phyloP scores from a whole-genome alignment of 2,329 filamentous ascomycete species.

The Pseudocercospora cruenta region DNA sequence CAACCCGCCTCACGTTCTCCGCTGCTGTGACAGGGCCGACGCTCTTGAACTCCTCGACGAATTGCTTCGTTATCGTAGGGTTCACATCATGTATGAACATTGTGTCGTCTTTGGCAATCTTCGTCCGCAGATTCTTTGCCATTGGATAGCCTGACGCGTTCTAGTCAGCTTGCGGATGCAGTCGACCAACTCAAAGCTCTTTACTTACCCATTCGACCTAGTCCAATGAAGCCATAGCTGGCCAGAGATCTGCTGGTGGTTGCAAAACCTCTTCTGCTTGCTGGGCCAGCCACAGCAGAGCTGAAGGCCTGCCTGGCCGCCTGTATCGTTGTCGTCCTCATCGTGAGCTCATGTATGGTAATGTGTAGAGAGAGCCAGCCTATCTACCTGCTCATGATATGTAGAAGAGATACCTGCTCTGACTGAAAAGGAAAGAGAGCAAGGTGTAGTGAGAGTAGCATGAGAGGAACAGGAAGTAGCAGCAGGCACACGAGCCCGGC shows the following conservation, averaged over 20 bases:
- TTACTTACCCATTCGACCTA: conserved; percentile 54
- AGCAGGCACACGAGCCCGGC: conserved; percentile 11
- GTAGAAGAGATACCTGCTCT: not conserved
- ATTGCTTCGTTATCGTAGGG: conserved; percentile 57
- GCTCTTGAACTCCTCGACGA: conserved; percentile 57
- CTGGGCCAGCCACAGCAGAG: conserved; percentile 26
- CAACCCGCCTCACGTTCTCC: conserved; percentile 62
- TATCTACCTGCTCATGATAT: not conserved
- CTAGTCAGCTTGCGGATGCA: conserved; percentile 18
- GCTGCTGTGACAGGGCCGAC: conserved; percentile 55
- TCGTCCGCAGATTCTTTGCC: conserved; percentile 71
- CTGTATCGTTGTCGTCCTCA: conserved; percentile 22
- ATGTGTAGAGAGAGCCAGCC: not conserved
- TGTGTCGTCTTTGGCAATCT: conserved; percentile 65
- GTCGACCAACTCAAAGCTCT: not conserved
- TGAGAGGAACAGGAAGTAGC: conserved; percentile 12
- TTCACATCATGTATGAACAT: conserved; percentile 70
- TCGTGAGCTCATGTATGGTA: conserved; percentile 12
- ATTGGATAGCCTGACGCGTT: conserved; percentile 67
- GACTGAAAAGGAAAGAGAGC: not conserved
- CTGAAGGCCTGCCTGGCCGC: conserved; percentile 26
- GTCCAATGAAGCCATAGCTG: conserved; percentile 56
- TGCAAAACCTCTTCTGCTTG: conserved; percentile 47
- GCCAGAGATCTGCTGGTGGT: conserved; percentile 47
- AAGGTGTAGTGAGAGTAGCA: not conserved